Base-by-base conservation (phyloP, 179 eudicot genomes). In the Spergularia azorica region DNA sequence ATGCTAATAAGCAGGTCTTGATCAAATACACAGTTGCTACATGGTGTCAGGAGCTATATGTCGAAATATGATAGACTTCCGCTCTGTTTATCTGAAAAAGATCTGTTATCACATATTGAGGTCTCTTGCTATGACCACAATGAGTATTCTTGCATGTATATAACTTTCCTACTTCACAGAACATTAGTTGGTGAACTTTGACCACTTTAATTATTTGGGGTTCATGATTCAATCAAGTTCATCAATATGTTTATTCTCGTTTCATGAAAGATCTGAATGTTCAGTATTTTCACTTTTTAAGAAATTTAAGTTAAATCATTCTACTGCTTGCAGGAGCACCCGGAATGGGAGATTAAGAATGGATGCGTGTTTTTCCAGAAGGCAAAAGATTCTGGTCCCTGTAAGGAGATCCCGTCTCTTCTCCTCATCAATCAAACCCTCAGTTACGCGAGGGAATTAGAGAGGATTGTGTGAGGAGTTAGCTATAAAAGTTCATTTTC, bases 331-430 rank as follows among this genome's bases (percentile, higher is more conserved):
- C 89, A 95, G 99, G 99, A 90, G 43, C 97, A 95, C 76, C 89
- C 92, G 2, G 95, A 93, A 66, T 95, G 99, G 99, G 97, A 95
- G 85, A 83, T 95, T 36, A 88, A 88, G 86, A 81, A 88, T 36
- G 97, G 94, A 43, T 67, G 6, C 64, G 90, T 95, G 52, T 71
- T 77, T 68, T 95, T 95, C 87, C 95, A 91, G 79, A 88, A 81
- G 80, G 92, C 99, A 0, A 95, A 90, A 82, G 99, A 93, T 15
- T 84, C 90, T 58, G 89, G 87, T 2, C 87, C 91, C 4, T 89
- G 98, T 94, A 93, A 93, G 90, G 99, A 95, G 84, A 93, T 93
- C 39, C 97, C 99, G 0, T 93, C 97, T 64, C 83, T 93, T 76
- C 92, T 88, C 39, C 94, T 95, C 76, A 95, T 95, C 82, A 91